Percentiles rank a stretch among this genome's conserved stretches.
These are phyloP conservation scores for Myriosclerotinia curreyana DNA, from an alignment of 2,329 filamentous ascomycete species.

Conservation along the genomic window DNA sequence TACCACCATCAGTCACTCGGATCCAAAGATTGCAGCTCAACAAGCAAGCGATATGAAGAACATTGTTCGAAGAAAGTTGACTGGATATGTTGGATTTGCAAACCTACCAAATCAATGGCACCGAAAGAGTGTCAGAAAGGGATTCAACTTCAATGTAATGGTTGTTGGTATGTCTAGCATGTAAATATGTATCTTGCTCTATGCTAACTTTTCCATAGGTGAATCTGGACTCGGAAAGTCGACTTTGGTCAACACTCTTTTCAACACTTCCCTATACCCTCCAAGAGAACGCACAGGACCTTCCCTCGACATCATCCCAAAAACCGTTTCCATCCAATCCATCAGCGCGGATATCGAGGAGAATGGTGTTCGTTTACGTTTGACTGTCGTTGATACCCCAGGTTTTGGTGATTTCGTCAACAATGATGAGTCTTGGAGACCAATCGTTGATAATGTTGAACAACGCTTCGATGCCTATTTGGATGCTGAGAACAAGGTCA, in stretches of 20 bases:
- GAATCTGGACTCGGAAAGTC: conserved; percentile 99
- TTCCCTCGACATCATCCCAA: conserved; percentile 96
- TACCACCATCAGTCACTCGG: conserved; percentile 39
- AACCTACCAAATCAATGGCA: conserved; percentile 99
- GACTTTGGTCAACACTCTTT: conserved; percentile 96
- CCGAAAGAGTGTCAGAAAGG: conserved; percentile 99
- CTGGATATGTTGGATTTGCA: conserved; percentile 97
- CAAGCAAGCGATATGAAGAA: conserved; percentile 53
- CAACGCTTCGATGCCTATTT: conserved; percentile 98
- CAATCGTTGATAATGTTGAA: conserved; percentile 99
- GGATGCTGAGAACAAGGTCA: conserved; percentile 99
- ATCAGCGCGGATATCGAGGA: conserved; percentile 98
- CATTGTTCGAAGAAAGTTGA: conserved; percentile 97
- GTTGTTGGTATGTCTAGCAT: conserved; percentile 78
- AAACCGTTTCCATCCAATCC: conserved; percentile 92
- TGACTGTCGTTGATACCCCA: conserved; percentile 96
- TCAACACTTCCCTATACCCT: conserved; percentile 98
- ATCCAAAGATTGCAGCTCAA: conserved; percentile 41
- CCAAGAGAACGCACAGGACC: conserved; percentile 98
- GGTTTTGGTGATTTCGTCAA: conserved; percentile 99
- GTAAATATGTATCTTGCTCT: neutral
- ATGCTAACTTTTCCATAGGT: conserved; percentile 54
- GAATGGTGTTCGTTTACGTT: conserved; percentile 90
- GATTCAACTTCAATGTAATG: conserved; percentile 99
- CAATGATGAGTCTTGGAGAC: conserved; percentile 99